Base-by-base conservation (phyloP, 2,329 filamentous ascomycete species). In the Hypoxylon sp. region DNA sequence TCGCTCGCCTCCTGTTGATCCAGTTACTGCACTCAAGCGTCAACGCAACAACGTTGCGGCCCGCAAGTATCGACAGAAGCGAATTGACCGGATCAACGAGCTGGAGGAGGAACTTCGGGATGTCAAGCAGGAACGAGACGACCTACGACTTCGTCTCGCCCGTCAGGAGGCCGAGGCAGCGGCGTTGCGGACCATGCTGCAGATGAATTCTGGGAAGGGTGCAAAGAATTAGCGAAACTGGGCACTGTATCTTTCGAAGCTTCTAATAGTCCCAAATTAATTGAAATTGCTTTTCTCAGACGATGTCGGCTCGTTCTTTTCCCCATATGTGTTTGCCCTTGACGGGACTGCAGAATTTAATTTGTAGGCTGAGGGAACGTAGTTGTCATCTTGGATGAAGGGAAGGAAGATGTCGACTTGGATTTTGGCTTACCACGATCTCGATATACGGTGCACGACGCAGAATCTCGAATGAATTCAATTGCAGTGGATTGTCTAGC, bases 1-100 rank as follows among this genome's bases (percentile, higher is more conserved):
- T 42, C 75, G 73, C 11, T 75, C 74, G 30, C 71, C 77, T 5
- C 71, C 74, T 1, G 74, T 72, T 11, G 78, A 79, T 63, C 69
- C 75, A 1, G 75, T 78, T 11, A 78, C 77, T 4, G 75, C 78
- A 17, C 75, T 83, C 75, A 92, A 92, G 78, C 89, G 91, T 30
- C 86, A 88, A 68, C 86, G 88, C 68, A 92, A 93, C 78, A 92
- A 90, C 13, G 84, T 91, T 68, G 90, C 91, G n/a, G 91, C 91
- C 31, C 86, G 89, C 68, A 89, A 90, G 68, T 92, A 92, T 76
- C 88, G 91, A 27, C 90, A 92, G 77, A 91, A 91, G 77, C 88
- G 90, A 50, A 84, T 92, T 35, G 90, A 92, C 73, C 88, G 89
- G 68, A 87, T 92, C 77, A 81, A 80, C 27, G 86, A 88, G 68